Evolutionary conservation across 371 early-diverging fungal genomes (phyloP).

Genomic region (Mucor racemosus): DNA sequence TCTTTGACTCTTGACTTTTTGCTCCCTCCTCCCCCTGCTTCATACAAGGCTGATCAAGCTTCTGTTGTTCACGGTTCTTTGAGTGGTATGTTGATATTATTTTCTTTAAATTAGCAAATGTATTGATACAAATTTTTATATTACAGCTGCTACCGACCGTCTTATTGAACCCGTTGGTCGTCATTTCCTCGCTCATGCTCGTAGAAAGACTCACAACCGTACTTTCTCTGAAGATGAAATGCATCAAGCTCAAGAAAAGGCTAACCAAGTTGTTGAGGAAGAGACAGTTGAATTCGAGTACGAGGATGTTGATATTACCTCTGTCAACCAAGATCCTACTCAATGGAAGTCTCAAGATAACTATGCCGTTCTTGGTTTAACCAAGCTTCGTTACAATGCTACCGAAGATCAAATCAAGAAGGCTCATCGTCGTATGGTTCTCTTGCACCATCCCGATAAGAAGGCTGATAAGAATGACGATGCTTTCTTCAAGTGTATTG

Average conservation of each 20-base stretch:
- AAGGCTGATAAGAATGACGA: conserved; percentile 90
- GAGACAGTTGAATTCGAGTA: conserved; percentile 75
- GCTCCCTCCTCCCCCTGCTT: conserved; percentile 68
- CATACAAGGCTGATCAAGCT: conserved; percentile 61
- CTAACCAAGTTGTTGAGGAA: conserved; percentile 56
- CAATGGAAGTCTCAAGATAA: conserved; percentile 91
- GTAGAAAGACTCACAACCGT: conserved; percentile 71
- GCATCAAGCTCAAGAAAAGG: conserved; percentile 53
- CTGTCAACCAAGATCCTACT: conserved; percentile 75
- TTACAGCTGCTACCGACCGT: conserved; percentile 50
- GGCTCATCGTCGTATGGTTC: conserved; percentile 85
- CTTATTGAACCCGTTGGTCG: conserved; percentile 68
- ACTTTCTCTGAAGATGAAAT: conserved; percentile 74
- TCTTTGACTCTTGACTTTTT: conserved; percentile 67
- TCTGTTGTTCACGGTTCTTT: conserved; percentile 53
- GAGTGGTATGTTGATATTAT: conserved; percentile 27
- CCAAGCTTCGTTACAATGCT: conserved; percentile 80
- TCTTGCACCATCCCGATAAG: conserved; percentile 90
- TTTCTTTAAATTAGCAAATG: not conserved
- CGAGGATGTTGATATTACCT: conserved; percentile 69
- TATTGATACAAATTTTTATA: not conserved
- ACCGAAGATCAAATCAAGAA: conserved; percentile 84
- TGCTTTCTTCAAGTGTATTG: conserved; percentile 98
- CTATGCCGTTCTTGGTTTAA: conserved; percentile 85
- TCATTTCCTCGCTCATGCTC: conserved; percentile 70